Base-by-base conservation (phyloP, 179 eudicot species). In the Camellia oleifera region DNA sequence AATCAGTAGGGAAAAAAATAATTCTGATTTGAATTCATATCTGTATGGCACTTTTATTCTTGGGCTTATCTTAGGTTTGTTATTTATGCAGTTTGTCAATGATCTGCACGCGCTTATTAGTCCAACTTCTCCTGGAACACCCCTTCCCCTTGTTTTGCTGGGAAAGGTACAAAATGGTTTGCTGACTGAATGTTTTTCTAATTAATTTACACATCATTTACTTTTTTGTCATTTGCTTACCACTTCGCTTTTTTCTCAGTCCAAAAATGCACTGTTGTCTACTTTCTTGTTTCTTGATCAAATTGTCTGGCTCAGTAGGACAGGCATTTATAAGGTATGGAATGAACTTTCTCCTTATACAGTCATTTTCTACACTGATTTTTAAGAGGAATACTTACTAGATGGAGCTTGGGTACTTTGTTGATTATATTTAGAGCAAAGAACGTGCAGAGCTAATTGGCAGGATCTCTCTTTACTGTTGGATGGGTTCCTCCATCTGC, bases 271-370 rank as follows among this genome's bases (percentile, higher is more conserved):
- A 0, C 88, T 96, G 17, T 69, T 96, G 76, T 94, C 97, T 26
- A 92, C 98, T 63, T 96, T 94, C 89, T 87, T 96, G 91, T 94
- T 96, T 86, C 97, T 96, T 46, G 99, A 96, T 83, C 98, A 96
- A 94, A 86, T 96, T 85, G 96, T 96, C 72, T 96, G 98, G 98
- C 97, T 94, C 66, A 93, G 92, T 72, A 92, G 98, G 91, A 84
- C 93, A 64, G 98, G 99, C 84, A 90, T 96, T 80, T 96, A 96
- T 83, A 88, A 96, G 98, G 99, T 91, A 86, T 57, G 56, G 62
- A 20, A 45, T 57, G 6, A 32, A 72, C 67, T 65, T 45, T 7
- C 32, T 23, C 40, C 40, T 60, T 60, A 10, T 23, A 20, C 50
- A 50, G n/a, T 79, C 69, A 54, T 65, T 26, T 18, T 60, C 52